Evolutionary conservation across 768 basidiomycete species (phyloP), one percentile per base, ranked within the genome.

Genomic region (Dictyophora rubrovolvata): DNA sequence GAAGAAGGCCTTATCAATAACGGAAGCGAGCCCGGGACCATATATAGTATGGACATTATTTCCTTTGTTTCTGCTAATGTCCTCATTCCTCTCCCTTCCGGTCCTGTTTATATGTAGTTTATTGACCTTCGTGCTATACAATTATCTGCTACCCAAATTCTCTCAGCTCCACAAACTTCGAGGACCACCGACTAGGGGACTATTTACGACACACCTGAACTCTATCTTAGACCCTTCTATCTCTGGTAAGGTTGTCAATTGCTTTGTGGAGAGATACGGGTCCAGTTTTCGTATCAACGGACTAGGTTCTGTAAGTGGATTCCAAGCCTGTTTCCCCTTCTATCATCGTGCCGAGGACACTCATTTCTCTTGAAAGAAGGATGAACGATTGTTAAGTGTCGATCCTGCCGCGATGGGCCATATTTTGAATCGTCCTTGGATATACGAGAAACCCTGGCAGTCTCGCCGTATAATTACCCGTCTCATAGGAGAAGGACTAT

Each of bases 371-470:
- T 5, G 17, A 18, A 59, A 91, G 88, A 87, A 84, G 81, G 89
- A 87, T 61, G 77, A 83, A 47, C 83, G 93, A 36, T 79, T 95
- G 1, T 74, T 91, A 56, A 89, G 90, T 0, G 75, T 91, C 48
- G 93, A 95, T 67, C 88, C 91, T 5, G 68, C 79, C 21, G 86
- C 92, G 0, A 68, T 94, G 34, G 70, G 77, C 11, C 84, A 94
- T 66, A 78, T 95, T 42, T 73, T 93, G 53, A 85, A 86, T 65
- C 80, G 90, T 59, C 76, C 83, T 14, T 75, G 77, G 46, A 74
- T 83, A 37, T 93, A 90, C 66, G 86, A 90, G 67, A 95, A 95
- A 68, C 90, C 93, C 10, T 85, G 81, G 79, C 82, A 84, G 62
- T 86, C 89, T 1, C 82, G 92, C 22, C 74, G 77, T 50, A 71